Base-by-base conservation (phyloP, 345 rosid species). In the Melastoma malabathricum region DNA sequence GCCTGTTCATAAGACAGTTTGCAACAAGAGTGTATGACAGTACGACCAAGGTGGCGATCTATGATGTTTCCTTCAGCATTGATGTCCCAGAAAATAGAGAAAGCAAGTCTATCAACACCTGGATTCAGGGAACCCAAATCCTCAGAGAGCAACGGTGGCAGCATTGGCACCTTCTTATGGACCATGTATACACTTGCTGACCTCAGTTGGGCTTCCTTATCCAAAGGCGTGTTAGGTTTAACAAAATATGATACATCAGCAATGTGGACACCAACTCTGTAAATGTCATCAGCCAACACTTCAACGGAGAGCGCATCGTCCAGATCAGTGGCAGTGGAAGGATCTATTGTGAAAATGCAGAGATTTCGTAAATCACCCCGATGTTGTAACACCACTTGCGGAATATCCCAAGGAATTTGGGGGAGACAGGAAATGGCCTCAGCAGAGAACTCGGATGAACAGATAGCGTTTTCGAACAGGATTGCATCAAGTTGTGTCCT, bases 271-370 rank as follows among this genome's bases (percentile, higher is more conserved):
- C 98, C 96, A 13, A 86, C 80, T 75, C 96, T 84, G 23, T 60
- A 67, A 52, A 64, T 59, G 52, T 73, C 92, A 56, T 59, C 57
- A 18, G 84, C 54, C 57, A 84, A 56, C 65, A 65, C 65, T 68
- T 90, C 85, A 60, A 84, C 66, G 22, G 96, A 90, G 18, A 86
- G 68, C 54, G 96, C 98, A 78, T 90, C 98, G 54, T 90, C 98
- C 47, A 90, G 92, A 48, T 86, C 98, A 43, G 76, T 63, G 17
- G 96, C 92, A 14, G 73, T 75, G 14, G 81, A 62, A 53, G 96
- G 83, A 44, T 90, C 98, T 38, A 90, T 73, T 3, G 96, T 82
- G 50, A 84, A 75, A 39, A 78, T 59, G 77, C 94, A 90, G 50
- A 78, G 50, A 57, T 69, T 73, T 68, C 98, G 83, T 52, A 82